Conservation (phyloP, 2,329 filamentous ascomycete genomes). For the Geosmithia flava region DNA sequence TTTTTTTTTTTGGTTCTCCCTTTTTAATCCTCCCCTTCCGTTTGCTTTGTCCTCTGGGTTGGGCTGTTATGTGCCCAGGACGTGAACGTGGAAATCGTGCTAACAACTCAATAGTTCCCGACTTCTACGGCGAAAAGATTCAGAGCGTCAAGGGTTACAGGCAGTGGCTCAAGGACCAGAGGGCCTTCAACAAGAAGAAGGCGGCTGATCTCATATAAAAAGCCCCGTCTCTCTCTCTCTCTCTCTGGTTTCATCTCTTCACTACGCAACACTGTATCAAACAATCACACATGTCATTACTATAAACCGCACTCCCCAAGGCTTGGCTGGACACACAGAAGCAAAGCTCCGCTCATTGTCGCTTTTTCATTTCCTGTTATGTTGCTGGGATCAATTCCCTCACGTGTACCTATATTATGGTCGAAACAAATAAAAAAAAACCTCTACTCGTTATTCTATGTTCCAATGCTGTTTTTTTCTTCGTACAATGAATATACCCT, state of each 20-base stretch:
- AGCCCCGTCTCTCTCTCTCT: neutral
- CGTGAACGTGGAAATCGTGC: neutral
- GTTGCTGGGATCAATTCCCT: neutral
- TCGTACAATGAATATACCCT: neutral
- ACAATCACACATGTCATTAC: neutral
- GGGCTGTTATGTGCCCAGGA: too few species aligned
- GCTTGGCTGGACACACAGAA: neutral
- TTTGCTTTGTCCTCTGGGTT: too few species aligned
- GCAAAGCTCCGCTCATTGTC: neutral
- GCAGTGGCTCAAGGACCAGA: slow-evolving; percentile 94
- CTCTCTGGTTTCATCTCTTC: neutral
- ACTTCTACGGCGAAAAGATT: slow-evolving; percentile 99
- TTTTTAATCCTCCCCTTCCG: neutral
- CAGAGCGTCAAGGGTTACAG: slow-evolving; percentile 83
- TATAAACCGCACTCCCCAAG: neutral
- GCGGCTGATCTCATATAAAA: slow-evolving; percentile 49
- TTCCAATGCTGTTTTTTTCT: slow-evolving; percentile 1
- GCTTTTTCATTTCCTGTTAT: neutral
- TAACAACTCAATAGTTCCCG: slow-evolving; percentile 50
- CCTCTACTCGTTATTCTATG: slow-evolving; percentile 10
- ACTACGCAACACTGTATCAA: neutral
- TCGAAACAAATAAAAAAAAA: neutral
- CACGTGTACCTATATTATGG: neutral
- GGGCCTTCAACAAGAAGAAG: slow-evolving; percentile 95
- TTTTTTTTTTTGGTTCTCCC: too few species aligned